Evolutionary conservation across 148 eudicot genomes (phyloP).

Genomic region (Pharnaceum exiguum): DNA sequence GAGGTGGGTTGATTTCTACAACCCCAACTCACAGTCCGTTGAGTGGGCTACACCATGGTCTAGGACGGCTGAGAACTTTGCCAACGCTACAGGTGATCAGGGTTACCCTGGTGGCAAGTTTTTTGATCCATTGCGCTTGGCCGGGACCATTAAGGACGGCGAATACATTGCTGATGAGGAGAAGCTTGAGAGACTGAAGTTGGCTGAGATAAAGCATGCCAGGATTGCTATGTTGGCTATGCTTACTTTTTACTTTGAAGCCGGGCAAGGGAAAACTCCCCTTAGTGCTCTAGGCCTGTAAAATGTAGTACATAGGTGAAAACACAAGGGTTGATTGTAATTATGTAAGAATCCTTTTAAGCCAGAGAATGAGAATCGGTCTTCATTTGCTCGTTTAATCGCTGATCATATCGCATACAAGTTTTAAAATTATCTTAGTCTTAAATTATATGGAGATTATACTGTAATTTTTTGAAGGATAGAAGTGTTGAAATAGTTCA

Average conservation of each 20-base stretch:
- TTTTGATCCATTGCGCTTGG: slow-evolving; percentile 77
- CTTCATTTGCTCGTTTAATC: too few relatives aligned
- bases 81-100: slow-evolving; percentile 79
- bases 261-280: slow-evolving; percentile 97
- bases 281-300: slow-evolving; percentile 89
- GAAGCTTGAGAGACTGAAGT: slow-evolving; percentile 82
- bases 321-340: slow-evolving; percentile 11
- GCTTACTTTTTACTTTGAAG: slow-evolving; percentile 90
- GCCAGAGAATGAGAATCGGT: too few relatives aligned
- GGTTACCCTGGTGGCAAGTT: slow-evolving; percentile 98
- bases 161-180: slow-evolving; percentile 65
- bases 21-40: slow-evolving; percentile 90
- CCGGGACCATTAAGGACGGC: slow-evolving; percentile 55
- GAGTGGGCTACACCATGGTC: slow-evolving; percentile 99
- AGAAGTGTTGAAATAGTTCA: too few relatives aligned
- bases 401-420: too few relatives aligned
- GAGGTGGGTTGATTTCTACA: slow-evolving; percentile 94
- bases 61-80: slow-evolving; percentile 73
- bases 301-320: too few relatives aligned
- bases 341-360: neutral
- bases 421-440: too few relatives aligned
- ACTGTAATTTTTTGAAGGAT: too few relatives aligned
- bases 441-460: too few relatives aligned
- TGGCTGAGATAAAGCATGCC: slow-evolving; percentile 96
- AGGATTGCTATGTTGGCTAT: slow-evolving; percentile 94